phyloP scores from a whole-genome alignment of 2,329 filamentous ascomycete genomes.

The Westerdykella sp. region DNA sequence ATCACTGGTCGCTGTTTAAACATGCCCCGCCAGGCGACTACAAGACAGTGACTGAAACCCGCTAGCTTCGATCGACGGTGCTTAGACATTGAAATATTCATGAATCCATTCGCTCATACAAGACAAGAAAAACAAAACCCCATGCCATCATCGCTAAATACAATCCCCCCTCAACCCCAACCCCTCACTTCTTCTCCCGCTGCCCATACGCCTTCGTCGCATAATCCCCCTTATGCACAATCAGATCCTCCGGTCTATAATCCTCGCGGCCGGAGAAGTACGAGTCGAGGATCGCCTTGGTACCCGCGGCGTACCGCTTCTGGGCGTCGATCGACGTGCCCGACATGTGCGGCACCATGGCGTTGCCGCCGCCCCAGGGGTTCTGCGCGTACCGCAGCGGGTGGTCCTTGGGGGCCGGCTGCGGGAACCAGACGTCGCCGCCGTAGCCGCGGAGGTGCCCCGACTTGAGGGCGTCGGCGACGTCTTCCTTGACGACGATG shows the following conservation, averaged over 20 bases:
- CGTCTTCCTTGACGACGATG: constrained; percentile 99
- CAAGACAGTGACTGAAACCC: too few relatives aligned
- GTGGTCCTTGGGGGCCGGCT: constrained; percentile 92
- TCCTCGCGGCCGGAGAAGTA: constrained; percentile 85
- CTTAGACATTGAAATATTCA: too few relatives aligned
- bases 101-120: too few relatives aligned
- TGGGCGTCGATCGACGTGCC: constrained; percentile 98
- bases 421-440: constrained; percentile 93
- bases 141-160: not conserved
- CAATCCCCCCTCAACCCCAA: constrained; percentile 7
- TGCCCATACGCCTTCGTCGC: constrained; percentile 91
- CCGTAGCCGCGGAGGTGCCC: constrained; percentile 88
- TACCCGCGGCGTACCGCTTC: constrained; percentile 73
- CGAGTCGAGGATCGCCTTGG: constrained; percentile 82
- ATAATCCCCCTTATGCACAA: constrained; percentile 84
- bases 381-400: constrained; percentile 86
- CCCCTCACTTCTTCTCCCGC: constrained; percentile 47
- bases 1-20: too few relatives aligned
- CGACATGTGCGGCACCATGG: constrained; percentile 98
- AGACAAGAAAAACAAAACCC: too few relatives aligned
- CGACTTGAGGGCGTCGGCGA: constrained; percentile 83
- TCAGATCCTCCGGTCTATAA: constrained; percentile 86
- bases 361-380: constrained; percentile 94
- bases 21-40: too few relatives aligned
- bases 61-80: too few relatives aligned